Evolutionary conservation across 345 rosid genomes (phyloP).

Genomic region (Brassica juncea): DNA sequence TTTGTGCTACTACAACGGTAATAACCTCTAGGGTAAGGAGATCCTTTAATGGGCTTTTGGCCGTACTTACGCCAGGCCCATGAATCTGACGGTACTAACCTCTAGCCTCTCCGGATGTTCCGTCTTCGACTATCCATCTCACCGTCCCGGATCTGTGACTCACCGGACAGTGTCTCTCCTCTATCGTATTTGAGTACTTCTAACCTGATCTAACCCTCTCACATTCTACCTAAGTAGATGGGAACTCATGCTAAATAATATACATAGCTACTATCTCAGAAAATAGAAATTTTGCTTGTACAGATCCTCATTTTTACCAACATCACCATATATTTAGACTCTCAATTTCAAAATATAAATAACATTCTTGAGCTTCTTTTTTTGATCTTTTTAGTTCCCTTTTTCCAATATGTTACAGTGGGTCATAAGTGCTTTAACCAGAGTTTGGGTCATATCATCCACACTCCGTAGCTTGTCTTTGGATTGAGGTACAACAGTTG

Average conservation of each 20-base stretch:
- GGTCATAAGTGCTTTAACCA: conserved; percentile 49
- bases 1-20: conserved; percentile 95
- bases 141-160: no score
- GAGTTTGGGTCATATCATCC: conserved; percentile 45
- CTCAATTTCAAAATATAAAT: background rate
- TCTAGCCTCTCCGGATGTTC: no score
- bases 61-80: conserved; percentile 99
- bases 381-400: background rate
- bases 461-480: conserved; percentile 35
- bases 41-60: conserved; percentile 98
- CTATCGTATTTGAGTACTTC: no score
- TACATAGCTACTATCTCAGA: no score
- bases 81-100: conserved; percentile 66
- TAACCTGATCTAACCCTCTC: no score
- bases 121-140: no score
- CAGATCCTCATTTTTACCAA: no score
- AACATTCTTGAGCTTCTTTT: background rate
- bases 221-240: no score
- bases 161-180: no score
- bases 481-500: conserved; percentile 56
- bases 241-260: no score
- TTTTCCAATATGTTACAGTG: background rate
- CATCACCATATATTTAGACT: background rate
- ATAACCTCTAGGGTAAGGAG: conserved; percentile 95
- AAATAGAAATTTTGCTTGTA: no score